These are phyloP conservation scores for Penicillium macrosclerotiorum DNA, from an alignment of 495 filamentous ascomycete genomes.

Conservation along the genomic window DNA sequence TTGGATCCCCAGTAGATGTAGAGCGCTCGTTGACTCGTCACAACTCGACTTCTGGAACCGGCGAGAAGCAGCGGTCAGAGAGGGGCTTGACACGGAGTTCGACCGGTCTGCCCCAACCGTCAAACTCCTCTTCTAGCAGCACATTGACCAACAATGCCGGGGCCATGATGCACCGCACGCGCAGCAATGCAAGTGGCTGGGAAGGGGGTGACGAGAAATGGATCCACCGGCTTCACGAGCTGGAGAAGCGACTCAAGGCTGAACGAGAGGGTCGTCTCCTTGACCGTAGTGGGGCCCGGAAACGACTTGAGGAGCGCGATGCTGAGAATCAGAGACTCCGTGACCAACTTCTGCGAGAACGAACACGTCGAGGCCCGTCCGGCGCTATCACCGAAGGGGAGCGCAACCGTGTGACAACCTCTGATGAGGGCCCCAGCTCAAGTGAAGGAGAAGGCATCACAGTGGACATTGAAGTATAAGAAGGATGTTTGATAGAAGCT, in stretches of 20 bases:
- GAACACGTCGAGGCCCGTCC: constrained; percentile 39
- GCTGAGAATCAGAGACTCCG: constrained; percentile 73
- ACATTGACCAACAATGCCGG: constrained; percentile 32
- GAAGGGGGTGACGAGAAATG: constrained; percentile 63
- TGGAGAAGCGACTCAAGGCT: constrained; percentile 84
- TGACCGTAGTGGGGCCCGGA: constrained; percentile 78
- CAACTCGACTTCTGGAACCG: constrained; percentile 36
- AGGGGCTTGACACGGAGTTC: constrained; percentile 30
- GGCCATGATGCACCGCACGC: constrained; percentile 32
- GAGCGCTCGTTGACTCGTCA: constrained; percentile 49
- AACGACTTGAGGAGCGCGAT: constrained; percentile 80
- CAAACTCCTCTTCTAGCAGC: constrained; percentile 31
- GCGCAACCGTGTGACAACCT: constrained; percentile 11
- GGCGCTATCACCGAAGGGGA: constrained; percentile 12
- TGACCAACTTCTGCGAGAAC: constrained; percentile 65
- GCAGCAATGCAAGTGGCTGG: constrained; percentile 23
- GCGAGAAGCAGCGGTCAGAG: constrained; percentile 25
- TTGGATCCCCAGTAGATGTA: constrained; percentile 18
- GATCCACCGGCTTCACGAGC: constrained; percentile 78
- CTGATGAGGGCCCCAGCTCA: constrained; percentile 39
- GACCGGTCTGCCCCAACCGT: constrained; percentile 38
- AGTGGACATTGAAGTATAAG: constrained; percentile 45
- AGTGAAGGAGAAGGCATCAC: constrained; percentile 45
- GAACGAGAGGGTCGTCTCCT: constrained; percentile 84
- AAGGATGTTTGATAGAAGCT: neutral